These are phyloP conservation scores for Leishmania gerbilli DNA, from an alignment of 208 protist species.

Conservation along the genomic window DNA sequence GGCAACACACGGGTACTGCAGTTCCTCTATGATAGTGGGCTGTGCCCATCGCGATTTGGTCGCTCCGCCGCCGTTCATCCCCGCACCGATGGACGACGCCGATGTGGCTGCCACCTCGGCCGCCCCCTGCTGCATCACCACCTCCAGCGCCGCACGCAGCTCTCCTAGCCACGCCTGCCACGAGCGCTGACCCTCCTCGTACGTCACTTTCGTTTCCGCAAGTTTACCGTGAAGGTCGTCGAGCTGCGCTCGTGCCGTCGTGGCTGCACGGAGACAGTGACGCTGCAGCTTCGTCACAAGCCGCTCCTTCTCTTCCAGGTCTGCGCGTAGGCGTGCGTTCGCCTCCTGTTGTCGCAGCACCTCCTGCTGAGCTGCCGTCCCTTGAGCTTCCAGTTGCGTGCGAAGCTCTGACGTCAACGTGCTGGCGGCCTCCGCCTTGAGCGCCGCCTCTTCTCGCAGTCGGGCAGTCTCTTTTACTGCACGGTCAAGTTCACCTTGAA, in stretches of 20 bases:
- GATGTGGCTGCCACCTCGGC: background rate
- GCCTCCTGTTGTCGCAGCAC: background rate
- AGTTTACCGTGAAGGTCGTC: slow-evolving; percentile 11
- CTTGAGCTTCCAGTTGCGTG: background rate
- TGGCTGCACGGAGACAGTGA: background rate
- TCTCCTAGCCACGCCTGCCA: slow-evolving; percentile 14
- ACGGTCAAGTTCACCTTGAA: background rate
- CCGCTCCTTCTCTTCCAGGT: background rate
- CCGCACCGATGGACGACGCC: background rate
- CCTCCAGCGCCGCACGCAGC: slow-evolving; percentile 3
- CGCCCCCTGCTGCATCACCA: background rate
- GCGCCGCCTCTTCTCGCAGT: background rate
- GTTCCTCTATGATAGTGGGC: slow-evolving; percentile 11
- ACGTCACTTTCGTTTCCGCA: background rate
- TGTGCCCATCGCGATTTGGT: slow-evolving; percentile 18
- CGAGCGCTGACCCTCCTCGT: slow-evolving; percentile 10
- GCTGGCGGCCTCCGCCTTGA: background rate
- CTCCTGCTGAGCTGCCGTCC: background rate
- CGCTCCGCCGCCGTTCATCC: background rate
- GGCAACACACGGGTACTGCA: background rate
- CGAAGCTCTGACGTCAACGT: background rate
- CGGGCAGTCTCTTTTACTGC: background rate
- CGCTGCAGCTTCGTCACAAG: slow-evolving; percentile 9
- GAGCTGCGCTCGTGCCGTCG: slow-evolving; percentile 4
- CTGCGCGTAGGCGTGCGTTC: background rate